Percentiles rank a stretch among this genome's conserved stretches.
These are phyloP conservation scores for Przewalskia tangutica DNA, from an alignment of 257 asterid species.

Conservation along the genomic window DNA sequence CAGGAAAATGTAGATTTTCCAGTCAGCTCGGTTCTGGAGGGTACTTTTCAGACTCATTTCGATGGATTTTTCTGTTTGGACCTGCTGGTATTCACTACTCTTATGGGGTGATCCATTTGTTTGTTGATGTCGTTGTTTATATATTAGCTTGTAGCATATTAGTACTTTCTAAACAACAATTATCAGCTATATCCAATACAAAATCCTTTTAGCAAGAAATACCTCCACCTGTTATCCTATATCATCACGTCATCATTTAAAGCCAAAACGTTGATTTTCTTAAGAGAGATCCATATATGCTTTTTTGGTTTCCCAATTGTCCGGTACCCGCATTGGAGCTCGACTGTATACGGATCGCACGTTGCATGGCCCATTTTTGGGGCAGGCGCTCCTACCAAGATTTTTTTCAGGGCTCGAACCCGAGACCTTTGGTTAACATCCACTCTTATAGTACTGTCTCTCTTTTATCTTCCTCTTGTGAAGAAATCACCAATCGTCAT, in stretches of 20 bases:
- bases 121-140: neutral
- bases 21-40: slow-evolving; percentile 31
- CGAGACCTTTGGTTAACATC: no score
- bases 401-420: no score
- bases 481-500: neutral
- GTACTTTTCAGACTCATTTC: slow-evolving; percentile 26
- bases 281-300: neutral
- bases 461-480: neutral
- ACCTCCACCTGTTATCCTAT: neutral
- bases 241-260: neutral
- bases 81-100: slow-evolving; percentile 48
- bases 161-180: neutral
- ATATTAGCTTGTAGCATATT: neutral
- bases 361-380: no score
- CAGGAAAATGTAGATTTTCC: slow-evolving; percentile 31
- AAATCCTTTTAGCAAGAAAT: neutral
- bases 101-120: neutral
- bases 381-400: no score
- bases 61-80: slow-evolving; percentile 56
- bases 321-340: no score
- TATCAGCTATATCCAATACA: neutral
- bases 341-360: no score
- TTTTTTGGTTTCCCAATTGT: neutral
- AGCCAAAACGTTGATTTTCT: neutral
- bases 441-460: neutral